Evolutionary conservation across 2,329 filamentous ascomycete species (phyloP), one percentile per base, ranked within the genome.

Genomic region (Fusarium illudens): DNA sequence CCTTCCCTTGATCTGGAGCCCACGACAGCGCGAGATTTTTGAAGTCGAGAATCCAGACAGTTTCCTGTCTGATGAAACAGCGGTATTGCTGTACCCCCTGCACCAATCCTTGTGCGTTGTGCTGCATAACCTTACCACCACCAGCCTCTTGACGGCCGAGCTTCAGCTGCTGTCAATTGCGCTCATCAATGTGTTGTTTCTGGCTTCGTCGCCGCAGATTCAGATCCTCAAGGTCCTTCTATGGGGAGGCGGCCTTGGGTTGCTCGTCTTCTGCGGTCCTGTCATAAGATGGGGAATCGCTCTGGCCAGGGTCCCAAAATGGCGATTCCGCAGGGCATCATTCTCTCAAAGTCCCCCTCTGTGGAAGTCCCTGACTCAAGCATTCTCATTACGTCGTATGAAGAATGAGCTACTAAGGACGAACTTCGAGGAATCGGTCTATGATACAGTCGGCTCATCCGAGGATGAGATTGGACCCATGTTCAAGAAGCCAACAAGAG

Each of bases 261-360:
- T 97, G 15, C 88, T 97, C 55, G 80, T 95, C 4, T 81, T 87
- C 6, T 96, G 93, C 75, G 87, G 88, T 29, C 85, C 89, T 29
- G 87, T 96, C 12, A 87, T 98, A 33, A 86, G 86, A 72, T 96
- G 93, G 92, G 94, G 92, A 46, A 91, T 98, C 55, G 87, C 90
- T 25, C 82, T 99, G 64, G 94, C 95, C 52, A 87, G 95, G 60
- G 92, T 98, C 17, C 96, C 96, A 3, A 93, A 89, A 72, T 97
- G 95, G 93, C 92, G 94, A 42, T 94, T 98, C 73, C 87, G 89
- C 71, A 87, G 89, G 58, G 80, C 84, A 17, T 77, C 80, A 2
- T 76, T 75, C 29, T 72, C 58, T 78, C 79, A 70, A 77, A 79
- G 59, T 64, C 75, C 33, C 72, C 77, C 64, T 65, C 76, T 70